Evolutionary conservation across 2,329 filamentous ascomycete genomes (phyloP), one percentile per base, ranked within the genome.

Genomic region (Claviceps monticola): DNA sequence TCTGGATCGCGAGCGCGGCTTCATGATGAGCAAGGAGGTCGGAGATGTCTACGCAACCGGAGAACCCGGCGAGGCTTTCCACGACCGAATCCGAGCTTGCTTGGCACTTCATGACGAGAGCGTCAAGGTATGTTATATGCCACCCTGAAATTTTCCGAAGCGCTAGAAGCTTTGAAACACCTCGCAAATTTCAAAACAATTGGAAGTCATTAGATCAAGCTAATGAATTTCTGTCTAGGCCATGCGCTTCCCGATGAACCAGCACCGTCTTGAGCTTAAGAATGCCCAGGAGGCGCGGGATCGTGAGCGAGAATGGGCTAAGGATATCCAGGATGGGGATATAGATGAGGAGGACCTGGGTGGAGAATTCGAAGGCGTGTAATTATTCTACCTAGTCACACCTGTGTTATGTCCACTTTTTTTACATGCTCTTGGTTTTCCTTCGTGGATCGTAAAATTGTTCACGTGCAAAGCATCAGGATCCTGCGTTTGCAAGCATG

Each of bases 231-330:
- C 29, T 34, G 23, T 26, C 26, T 49, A 91, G 87, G 91, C 93
- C 26, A 98, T 98, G 93, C 83, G 93, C 51, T 98, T 97, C 71
- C 93, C 93, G 2, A 97, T 97, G 91, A 96, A 98, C 74, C 93
- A 97, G 70, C 93, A 98, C 71, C 82, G 93, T 17, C 76, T 97
- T 52, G 93, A 98, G 71, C 78, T 98, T 52, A 97, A 96, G 79
- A 97, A 95, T 62, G 93, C 93, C 0, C 91, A 97, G 69, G 94
- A 98, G 71, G 93, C 93, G n/a, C 80, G 93, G 49, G 93, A 98
- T 68, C 80, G 93, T 19, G 93, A 98, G 74, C 80, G 93, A 17
- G 93, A 98, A 71, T 82, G 98, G 76, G 93, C 90, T 56, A 97
- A 97, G 77, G 93, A 98, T 75, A 97, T 98, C 64, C 88, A 95